A percentile compares a stretch with the other conserved stretches of the same genome.
phyloP scores from a whole-genome alignment of 176 grass and related monocot genomes.

The Oryza glumipatula region DNA sequence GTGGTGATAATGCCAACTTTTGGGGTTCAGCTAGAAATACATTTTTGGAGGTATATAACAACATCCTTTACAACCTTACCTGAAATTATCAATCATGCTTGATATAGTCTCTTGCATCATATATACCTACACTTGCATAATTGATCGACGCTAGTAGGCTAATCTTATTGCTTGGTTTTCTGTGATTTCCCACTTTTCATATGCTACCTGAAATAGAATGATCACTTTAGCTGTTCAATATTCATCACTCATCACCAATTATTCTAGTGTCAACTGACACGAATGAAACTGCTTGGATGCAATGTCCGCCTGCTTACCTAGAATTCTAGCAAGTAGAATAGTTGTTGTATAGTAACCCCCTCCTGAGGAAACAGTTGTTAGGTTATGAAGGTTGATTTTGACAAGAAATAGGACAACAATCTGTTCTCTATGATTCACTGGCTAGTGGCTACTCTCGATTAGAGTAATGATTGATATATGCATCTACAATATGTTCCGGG shows the following conservation, averaged over 20 bases:
- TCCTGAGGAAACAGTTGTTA: slow-evolving; percentile 18
- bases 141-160: slow-evolving; percentile 1
- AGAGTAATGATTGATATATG: background rate
- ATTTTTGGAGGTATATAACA: slow-evolving; percentile 80
- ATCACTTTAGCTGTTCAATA: slow-evolving; percentile 21
- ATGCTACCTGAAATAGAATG: background rate
- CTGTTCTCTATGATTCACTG: background rate
- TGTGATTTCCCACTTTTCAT: background rate
- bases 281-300: background rate
- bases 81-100: slow-evolving; percentile 4
- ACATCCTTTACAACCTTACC: slow-evolving; percentile 6
- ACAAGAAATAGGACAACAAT: background rate
- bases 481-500: background rate
- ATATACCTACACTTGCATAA: background rate
- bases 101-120: background rate
- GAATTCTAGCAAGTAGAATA: background rate
- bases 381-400: background rate
- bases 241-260: slow-evolving; percentile 15
- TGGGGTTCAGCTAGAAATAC: slow-evolving; percentile 88
- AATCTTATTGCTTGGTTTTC: slow-evolving; percentile 11
- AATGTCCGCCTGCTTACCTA: slow-evolving; percentile 27
- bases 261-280: background rate
- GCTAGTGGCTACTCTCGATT: slow-evolving; percentile 15
- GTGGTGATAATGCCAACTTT: slow-evolving; percentile 91
- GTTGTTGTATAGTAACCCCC: background rate